phyloP scores from a whole-genome alignment of 805 yeast genomes.

The Candida sakaeoensis region DNA sequence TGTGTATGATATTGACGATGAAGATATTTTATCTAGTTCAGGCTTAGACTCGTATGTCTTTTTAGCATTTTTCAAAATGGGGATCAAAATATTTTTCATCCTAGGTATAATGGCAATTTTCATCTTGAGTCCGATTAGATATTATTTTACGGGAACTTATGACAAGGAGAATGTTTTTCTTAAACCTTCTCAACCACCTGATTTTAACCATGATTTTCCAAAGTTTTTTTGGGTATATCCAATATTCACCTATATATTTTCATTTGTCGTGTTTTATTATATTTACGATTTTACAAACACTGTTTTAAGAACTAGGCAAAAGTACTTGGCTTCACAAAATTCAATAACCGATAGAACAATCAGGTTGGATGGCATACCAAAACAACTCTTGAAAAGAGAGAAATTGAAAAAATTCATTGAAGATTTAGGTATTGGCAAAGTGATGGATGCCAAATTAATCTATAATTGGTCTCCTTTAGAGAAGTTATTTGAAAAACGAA shows the following conservation, averaged over 20 bases:
- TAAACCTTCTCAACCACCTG: conserved; percentile 17
- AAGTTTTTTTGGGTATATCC: conserved; percentile 51
- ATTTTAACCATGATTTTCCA: conserved; percentile 34
- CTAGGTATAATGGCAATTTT: conserved; percentile 57
- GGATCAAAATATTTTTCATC: conserved; percentile 62
- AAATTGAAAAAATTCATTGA: conserved; percentile 49
- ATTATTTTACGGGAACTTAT: conserved; percentile 40
- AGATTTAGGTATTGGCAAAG: conserved; percentile 52
- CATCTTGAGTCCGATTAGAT: conserved; percentile 35
- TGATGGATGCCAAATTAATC: conserved; percentile 46
- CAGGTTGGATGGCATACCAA: conserved; percentile 52
- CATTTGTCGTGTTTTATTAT: conserved; percentile 43
- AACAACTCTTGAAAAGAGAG: conserved; percentile 30
- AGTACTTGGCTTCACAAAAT: conserved; percentile 56
- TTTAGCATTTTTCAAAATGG: conserved; percentile 51
- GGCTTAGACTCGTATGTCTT: conserved; percentile 83
- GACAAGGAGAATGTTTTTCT: conserved; percentile 33
- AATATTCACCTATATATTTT: conserved; percentile 52
- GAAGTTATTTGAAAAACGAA: conserved; percentile 32
- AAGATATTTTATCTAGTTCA: conserved; percentile 76
- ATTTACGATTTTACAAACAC: conserved; percentile 45
- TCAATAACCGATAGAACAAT: conserved; percentile 60
- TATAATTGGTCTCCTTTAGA: conserved; percentile 44
- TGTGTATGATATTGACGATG: conserved; percentile 62
- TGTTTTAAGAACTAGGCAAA: conserved; percentile 51